These are phyloP conservation scores for Cyberlindnera euphorbiiphila DNA, from an alignment of 805 yeast genomes.

Conservation along the genomic window DNA sequence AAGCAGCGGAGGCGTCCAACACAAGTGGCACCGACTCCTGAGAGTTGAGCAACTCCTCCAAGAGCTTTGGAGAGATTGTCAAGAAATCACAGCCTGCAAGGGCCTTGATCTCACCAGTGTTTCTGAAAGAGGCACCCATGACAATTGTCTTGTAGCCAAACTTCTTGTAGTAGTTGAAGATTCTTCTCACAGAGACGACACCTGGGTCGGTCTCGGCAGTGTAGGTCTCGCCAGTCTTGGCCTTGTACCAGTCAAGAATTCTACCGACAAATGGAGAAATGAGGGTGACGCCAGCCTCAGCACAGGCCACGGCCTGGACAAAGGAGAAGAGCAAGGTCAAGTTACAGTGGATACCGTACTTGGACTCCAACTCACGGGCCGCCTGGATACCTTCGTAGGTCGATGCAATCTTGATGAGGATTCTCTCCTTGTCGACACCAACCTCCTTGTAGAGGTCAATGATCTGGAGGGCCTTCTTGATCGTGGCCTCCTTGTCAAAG, in stretches of 20 bases:
- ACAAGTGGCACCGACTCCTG: slow-evolving; percentile 74
- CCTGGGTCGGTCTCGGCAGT: slow-evolving; percentile 88
- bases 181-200: slow-evolving; percentile 81
- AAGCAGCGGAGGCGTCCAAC: slow-evolving; percentile 67
- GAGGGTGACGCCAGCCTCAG: slow-evolving; percentile 93
- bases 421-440: slow-evolving; percentile 86
- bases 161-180: slow-evolving; percentile 98
- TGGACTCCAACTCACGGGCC: slow-evolving; percentile 88
- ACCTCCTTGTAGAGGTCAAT: slow-evolving; percentile 79
- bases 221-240: slow-evolving; percentile 85
- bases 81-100: slow-evolving; percentile 96
- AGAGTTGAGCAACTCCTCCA: slow-evolving; percentile 84
- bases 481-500: slow-evolving; percentile 90
- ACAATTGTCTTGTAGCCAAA: slow-evolving; percentile 94
- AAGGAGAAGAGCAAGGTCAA: slow-evolving; percentile 92
- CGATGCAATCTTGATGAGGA: slow-evolving; percentile 93
- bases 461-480: slow-evolving; percentile 89
- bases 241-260: slow-evolving; percentile 98
- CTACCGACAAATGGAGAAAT: slow-evolving; percentile 99
- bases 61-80: slow-evolving; percentile 89
- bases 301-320: slow-evolving; percentile 98
- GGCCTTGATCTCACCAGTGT: slow-evolving; percentile 90
- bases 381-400: slow-evolving; percentile 99
- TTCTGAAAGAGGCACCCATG: slow-evolving; percentile 99
- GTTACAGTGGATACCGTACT: slow-evolving; percentile 91